Evolutionary conservation across 176 grass and related monocot species (phyloP), one percentile per base, ranked within the genome.

Genomic region (Hordeum marinum): DNA sequence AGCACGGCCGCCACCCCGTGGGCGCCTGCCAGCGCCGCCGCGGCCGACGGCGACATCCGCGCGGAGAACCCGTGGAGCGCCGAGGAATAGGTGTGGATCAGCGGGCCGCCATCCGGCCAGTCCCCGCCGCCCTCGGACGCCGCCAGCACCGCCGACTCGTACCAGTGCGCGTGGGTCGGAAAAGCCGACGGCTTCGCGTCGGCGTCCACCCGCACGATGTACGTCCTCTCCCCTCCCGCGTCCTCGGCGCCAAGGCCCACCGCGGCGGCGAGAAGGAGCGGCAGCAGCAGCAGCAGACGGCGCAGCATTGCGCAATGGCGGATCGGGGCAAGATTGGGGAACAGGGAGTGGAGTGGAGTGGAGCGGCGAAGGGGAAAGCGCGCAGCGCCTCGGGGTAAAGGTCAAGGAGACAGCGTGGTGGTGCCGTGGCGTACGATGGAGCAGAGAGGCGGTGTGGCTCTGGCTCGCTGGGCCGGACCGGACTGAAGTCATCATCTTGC

Each of bases 91-190:
- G 93, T 95, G 83, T 98, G 95, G 80, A 98, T 93, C 3, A 95
- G 48, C 13, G 91, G 91, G 36, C 91, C 91, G 2, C 95, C 95
- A 65, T 79, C 79, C 1, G 85, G 87, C 87, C 93, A 93, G 29
- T 21, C 79, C 37, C 66, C 52, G 20, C 76, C 52, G 20, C 41
- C 65, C 0, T 86, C 87, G 14, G 90, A 76, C 54, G 91, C 89
- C 36, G 85, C 41, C 46, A 88, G 55, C 62, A 98, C 69, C 27
- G 81, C 81, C 55, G 93, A 87, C 84, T 98, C 91, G 73, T 98
- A 98, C 95, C 93, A 98, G 87, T 98, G 95, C 69, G 83, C 82
- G 87, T 98, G 95, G 29, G 95, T 98, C 64, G 93, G 93, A 74
- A 87, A 98, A 21, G 84, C 85, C 17, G 93, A 93, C 25, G 95